Conservation (phyloP, 2,329 filamentous ascomycete species). For the Venturia effusa region DNA sequence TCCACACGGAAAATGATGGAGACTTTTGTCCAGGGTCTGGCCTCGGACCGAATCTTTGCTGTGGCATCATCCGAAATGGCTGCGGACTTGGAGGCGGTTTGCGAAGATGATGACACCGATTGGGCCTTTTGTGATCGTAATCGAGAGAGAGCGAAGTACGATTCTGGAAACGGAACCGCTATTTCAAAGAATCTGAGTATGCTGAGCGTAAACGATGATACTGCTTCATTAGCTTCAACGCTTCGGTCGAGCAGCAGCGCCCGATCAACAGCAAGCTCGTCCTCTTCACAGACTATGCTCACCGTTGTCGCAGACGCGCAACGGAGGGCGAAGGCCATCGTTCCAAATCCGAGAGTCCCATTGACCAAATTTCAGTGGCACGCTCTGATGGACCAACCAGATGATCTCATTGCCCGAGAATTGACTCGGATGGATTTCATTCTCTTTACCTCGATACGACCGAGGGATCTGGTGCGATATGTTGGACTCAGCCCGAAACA, state of each 20-base stretch:
- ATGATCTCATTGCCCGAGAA: conserved; percentile 80
- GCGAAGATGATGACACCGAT: conserved; percentile 81
- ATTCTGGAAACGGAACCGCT: conserved; percentile 25
- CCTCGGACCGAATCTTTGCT: conserved; percentile 69
- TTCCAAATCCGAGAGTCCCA: conserved; percentile 56
- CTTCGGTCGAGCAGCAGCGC: background rate
- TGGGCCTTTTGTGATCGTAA: conserved; percentile 80
- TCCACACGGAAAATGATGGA: conserved; percentile 61
- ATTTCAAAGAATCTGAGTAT: conserved; percentile 5
- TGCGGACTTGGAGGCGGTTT: conserved; percentile 61
- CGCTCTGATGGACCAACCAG: conserved; percentile 74
- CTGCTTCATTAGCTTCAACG: background rate
- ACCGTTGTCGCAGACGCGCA: conserved; percentile 70
- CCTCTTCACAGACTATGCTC: conserved; percentile 39
- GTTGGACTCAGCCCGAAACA: conserved; percentile 64
- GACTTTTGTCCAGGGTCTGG: conserved; percentile 65
- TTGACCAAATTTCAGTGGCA: conserved; percentile 84
- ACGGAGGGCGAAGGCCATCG: conserved; percentile 60
- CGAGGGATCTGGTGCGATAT: conserved; percentile 85
- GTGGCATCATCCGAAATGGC: conserved; percentile 79
- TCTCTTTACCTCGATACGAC: conserved; percentile 90
- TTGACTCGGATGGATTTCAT: conserved; percentile 95
- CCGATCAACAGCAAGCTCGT: conserved; percentile 5
- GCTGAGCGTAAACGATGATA: background rate
- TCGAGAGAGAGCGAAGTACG: conserved; percentile 31